Base-by-base conservation (phyloP, 805 yeast species). In the Kazachstania bromeliacearum region DNA sequence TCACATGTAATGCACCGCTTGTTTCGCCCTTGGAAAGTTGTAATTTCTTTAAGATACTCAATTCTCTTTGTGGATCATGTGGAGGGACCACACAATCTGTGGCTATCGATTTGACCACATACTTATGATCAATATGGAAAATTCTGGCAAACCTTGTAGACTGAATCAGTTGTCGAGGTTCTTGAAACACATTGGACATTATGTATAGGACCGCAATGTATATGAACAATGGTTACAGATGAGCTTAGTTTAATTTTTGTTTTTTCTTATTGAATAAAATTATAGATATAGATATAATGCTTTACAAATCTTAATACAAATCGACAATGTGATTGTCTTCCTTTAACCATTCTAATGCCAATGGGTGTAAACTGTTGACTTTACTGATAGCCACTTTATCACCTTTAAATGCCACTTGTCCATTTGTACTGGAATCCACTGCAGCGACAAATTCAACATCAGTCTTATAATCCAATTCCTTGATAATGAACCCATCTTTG, bases 271-370 rank as follows among this genome's bases (percentile, higher is more conserved):
- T 12, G 6, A 22, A 22, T 8, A 22, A 22, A 12, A 12, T 22
- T 12, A 12, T 8, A 22, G 25, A 8, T 8, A 22, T 12, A 22
- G 25, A 12, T 22, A 12, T 12, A 31, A 19, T 15, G n/a, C n/a
- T 15, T 4, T 13, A 12, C 20, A 23, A 15, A 8, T 18, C 18
- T 18, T 20, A 15, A 29, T 20, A 29, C 17, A 29, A 29, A 29
- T 29, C 16, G 16, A 20, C 19, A 29, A 42, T 43, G 18, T 43
- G 16, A 17, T 41, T 43, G 30, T 53, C 57, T 7, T 36, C 31
- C 13, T 37, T 34, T 10, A 83, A 61, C 94, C 94, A 83, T 26
- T 67, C 60, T 39, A 79, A 58, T 0, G 87, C 88, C 35, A 83
- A 57, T 3, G 94, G 94, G 53, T 83, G 85, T 25, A 83, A 59